Evolutionary conservation across 768 basidiomycete genomes (phyloP).

Genomic region (Phanerochaete carnosa): DNA sequence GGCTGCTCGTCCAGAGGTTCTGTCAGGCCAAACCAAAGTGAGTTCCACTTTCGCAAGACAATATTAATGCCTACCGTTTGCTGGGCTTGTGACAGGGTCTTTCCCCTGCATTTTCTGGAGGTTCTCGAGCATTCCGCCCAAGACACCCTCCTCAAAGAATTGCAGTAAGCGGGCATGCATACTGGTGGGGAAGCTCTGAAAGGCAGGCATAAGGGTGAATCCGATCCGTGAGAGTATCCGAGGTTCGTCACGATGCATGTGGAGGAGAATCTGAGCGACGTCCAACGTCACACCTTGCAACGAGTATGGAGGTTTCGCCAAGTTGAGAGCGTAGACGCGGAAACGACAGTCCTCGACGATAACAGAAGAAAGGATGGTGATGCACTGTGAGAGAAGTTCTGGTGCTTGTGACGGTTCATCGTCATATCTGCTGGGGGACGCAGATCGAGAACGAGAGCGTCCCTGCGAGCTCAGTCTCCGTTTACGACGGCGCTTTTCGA

Average conservation of each 20-base stretch:
- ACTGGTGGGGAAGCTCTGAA: conserved; percentile 59
- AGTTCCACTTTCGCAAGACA: conserved; percentile 4
- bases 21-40: background rate
- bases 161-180: conserved; percentile 62
- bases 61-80: conserved; percentile 16
- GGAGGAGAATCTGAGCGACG: conserved; percentile 63
- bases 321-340: conserved; percentile 54
- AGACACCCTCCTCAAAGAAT: conserved; percentile 64
- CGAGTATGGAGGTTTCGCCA: conserved; percentile 67
- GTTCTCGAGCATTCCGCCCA: conserved; percentile 51
- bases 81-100: conserved; percentile 8
- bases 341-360: conserved; percentile 73
- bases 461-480: conserved; percentile 8
- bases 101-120: conserved; percentile 31
- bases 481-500: conserved; percentile 10
- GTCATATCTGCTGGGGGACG: conserved; percentile 35
- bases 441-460: conserved; percentile 48
- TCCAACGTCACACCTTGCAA: conserved; percentile 73
- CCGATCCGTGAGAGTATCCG: conserved; percentile 56
- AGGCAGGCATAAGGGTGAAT: conserved; percentile 70
- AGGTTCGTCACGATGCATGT: conserved; percentile 49
- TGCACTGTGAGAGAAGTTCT: conserved; percentile 56
- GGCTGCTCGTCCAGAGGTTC: conserved; percentile 7
- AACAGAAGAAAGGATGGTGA: conserved; percentile 59
- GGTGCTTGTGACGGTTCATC: conserved; percentile 32